A percentile compares a stretch with the other conserved stretches of the same genome.
Conservation (phyloP, 768 basidiomycete species). For the Boletus sensibilis region DNA sequence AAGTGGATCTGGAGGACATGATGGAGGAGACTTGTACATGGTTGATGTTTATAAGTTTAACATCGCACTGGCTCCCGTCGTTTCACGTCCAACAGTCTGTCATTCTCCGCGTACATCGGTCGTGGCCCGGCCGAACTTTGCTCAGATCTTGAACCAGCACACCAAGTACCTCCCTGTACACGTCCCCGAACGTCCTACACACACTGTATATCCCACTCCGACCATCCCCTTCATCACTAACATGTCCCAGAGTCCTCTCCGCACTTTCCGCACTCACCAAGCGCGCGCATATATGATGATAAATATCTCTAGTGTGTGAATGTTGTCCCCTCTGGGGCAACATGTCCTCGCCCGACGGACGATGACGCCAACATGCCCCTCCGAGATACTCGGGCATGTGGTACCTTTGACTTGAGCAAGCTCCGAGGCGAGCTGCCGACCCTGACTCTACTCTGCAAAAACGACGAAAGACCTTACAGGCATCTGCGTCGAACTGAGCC, state of each 20-base stretch:
- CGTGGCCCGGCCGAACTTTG: constrained; percentile 15
- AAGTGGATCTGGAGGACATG: constrained; percentile 36
- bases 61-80: constrained; percentile 17
- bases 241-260: neutral
- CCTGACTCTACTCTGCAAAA: no score
- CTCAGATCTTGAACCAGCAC: neutral
- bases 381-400: neutral
- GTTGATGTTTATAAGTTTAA: constrained; percentile 21
- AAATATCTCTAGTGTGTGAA: neutral
- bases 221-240: no score
- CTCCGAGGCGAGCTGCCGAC: neutral
- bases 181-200: neutral
- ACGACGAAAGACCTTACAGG: no score
- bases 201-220: no score
- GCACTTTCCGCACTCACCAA: constrained; percentile 12
- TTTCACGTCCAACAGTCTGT: constrained; percentile 23
- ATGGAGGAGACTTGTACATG: neutral
- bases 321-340: neutral
- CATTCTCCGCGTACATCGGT: constrained; percentile 34
- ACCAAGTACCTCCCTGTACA: neutral
- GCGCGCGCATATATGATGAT: neutral
- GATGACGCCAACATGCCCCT: constrained; percentile 11
- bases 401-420: neutral
- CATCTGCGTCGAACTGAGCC: neutral
- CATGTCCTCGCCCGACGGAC: neutral